Conservation (phyloP, 495 filamentous ascomycete genomes). For the Neurospora intermedia region DNA sequence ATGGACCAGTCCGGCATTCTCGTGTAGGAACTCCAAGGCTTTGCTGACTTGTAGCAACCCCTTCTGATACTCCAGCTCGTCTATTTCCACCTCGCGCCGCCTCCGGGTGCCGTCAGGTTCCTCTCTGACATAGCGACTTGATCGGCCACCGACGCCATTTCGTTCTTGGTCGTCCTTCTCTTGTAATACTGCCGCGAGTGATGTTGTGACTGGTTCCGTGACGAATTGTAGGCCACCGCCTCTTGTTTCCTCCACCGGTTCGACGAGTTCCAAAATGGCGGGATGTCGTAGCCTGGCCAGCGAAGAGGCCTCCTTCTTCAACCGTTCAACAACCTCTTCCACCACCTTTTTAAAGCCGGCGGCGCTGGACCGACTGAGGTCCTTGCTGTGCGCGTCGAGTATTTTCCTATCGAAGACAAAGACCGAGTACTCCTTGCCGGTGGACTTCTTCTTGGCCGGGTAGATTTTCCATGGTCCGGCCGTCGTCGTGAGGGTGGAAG, state of each 20-base stretch:
- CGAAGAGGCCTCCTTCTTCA: constrained; percentile 83
- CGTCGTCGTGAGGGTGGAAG: constrained; percentile 53
- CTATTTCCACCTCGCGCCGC: constrained; percentile 81
- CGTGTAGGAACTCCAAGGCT: constrained; percentile 90
- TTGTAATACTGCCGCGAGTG: constrained; percentile 67
- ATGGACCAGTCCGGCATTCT: constrained; percentile 89
- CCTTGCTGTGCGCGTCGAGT: constrained; percentile 59
- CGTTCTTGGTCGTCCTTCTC: constrained; percentile 89
- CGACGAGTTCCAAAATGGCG: constrained; percentile 80
- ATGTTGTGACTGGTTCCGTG: constrained; percentile 80
- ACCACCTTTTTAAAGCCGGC: constrained; percentile 62
- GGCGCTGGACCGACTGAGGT: constrained; percentile 41
- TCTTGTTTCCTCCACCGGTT: constrained; percentile 90
- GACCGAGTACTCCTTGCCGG: constrained; percentile 75
- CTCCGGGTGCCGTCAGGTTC: constrained; percentile 62
- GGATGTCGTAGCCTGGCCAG: constrained; percentile 83
- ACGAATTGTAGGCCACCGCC: constrained; percentile 90
- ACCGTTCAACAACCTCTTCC: constrained; percentile 79
- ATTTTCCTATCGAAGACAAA: constrained; percentile 90
- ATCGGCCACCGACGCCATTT: constrained; percentile 50
- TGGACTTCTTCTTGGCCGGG: constrained; percentile 92
- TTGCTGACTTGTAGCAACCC: constrained; percentile 87
- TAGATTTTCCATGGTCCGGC: constrained; percentile 96
- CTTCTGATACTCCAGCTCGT: constrained; percentile 96
- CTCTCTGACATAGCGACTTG: constrained; percentile 73